These are phyloP conservation scores for Termitomyces sp. DNA, from an alignment of 768 basidiomycete species.

Conservation along the genomic window DNA sequence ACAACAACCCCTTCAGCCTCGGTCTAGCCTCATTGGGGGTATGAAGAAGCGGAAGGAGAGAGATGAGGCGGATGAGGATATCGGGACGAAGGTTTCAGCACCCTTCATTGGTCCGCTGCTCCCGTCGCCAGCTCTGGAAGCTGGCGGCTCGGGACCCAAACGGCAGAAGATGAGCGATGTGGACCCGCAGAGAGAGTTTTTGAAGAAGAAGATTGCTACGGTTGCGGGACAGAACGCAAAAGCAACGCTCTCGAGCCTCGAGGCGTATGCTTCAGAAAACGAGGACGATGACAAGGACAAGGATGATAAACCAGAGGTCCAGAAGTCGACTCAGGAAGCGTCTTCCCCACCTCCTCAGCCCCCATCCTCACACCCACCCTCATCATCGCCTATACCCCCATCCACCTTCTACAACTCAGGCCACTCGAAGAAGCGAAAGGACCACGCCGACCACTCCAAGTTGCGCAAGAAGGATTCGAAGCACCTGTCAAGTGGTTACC, in stretches of 20 bases:
- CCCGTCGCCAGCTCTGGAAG: slow-evolving; percentile 43
- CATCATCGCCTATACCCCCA: slow-evolving; percentile 31
- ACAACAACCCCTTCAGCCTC: slow-evolving; percentile 21
- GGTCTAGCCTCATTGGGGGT: slow-evolving; percentile 42
- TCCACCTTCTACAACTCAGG: slow-evolving; percentile 34
- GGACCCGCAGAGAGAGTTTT: slow-evolving; percentile 53
- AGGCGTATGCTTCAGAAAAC: slow-evolving; percentile 29
- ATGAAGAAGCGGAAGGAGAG: slow-evolving; percentile 48
- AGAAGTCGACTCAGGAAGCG: slow-evolving; percentile 17
- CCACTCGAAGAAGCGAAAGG: slow-evolving; percentile 31
- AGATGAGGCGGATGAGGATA: slow-evolving; percentile 44
- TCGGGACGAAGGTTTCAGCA: slow-evolving; percentile 44
- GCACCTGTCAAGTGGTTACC: slow-evolving; percentile 4
- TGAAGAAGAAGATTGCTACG: slow-evolving; percentile 55
- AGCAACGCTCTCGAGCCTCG: slow-evolving; percentile 22
- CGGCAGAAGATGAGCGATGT: slow-evolving; percentile 22
- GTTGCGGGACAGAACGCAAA: slow-evolving; percentile 29
- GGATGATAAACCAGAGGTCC: slow-evolving; percentile 15
- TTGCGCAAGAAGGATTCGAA: slow-evolving; percentile 3
- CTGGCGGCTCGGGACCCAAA: slow-evolving; percentile 21
- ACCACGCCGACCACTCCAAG: slow-evolving; percentile 13
- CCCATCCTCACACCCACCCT: slow-evolving; percentile 29
- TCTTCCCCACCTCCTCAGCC: slow-evolving; percentile 11
- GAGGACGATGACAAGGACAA: slow-evolving; percentile 22
- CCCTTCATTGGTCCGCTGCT: slow-evolving; percentile 69